phyloP scores from a whole-genome alignment of 2,329 filamentous ascomycete species.

The Cladosporium colombiae region DNA sequence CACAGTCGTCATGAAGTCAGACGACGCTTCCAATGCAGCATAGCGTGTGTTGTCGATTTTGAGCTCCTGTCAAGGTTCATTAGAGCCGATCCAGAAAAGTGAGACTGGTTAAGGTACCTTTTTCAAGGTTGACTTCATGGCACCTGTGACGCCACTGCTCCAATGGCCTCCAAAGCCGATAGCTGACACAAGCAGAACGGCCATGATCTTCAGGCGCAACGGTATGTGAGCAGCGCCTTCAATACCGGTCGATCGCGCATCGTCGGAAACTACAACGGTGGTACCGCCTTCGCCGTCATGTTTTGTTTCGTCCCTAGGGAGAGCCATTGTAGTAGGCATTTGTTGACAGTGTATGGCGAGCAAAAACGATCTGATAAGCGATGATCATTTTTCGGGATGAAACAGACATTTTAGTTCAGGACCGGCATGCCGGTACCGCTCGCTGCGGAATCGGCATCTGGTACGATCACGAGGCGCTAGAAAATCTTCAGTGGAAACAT shows the following conservation, averaged over 20 bases:
- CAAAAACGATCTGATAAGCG: constrained; percentile 16
- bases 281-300: constrained; percentile 10
- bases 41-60: constrained; percentile 62
- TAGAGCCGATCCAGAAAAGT: neutral
- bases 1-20: constrained; percentile 62
- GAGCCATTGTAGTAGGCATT: neutral
- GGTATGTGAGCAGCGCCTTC: constrained; percentile 23
- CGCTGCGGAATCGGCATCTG: neutral
- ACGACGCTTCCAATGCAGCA: constrained; percentile 59
- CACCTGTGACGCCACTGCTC: constrained; percentile 61
- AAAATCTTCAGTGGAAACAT: neutral
- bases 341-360: neutral
- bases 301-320: neutral
- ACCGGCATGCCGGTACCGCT: neutral
- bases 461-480: neutral
- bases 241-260: neutral
- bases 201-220: constrained; percentile 41
- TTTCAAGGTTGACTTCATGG: constrained; percentile 63
- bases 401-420: neutral
- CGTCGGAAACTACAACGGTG: neutral
- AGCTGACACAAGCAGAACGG: constrained; percentile 53
- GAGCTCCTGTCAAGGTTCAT: constrained; percentile 41
- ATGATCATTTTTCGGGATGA: neutral
- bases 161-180: constrained; percentile 63
- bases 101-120: constrained; percentile 39